Base-by-base conservation (phyloP, 2,329 filamentous ascomycete species). In the Sarocladium brachiariae region DNA sequence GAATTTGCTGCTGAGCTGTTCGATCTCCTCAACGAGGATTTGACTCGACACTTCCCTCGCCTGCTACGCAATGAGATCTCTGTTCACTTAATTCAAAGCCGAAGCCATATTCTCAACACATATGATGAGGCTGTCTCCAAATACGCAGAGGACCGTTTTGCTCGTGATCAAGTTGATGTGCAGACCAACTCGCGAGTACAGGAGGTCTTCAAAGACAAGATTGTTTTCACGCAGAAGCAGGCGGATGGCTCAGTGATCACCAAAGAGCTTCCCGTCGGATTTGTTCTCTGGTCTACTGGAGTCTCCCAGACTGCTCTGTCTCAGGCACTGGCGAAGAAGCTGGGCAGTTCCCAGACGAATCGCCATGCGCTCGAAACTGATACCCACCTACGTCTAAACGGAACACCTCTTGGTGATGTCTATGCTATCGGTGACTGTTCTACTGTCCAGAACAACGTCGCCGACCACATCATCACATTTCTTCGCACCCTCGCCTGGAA, bases 251-350 rank as follows among this genome's bases (percentile, higher is more conserved):
- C 82, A 25, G 68, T 84, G 0, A 60, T 96, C n/a, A 86, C 83
- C 21, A 99, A 99, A 66, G 93, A 99, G 61, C 81, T 99, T 0
- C 92, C 93, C 0, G 91, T 89, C 75, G 93, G 90, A 24, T 96
- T 99, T 72, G 97, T 93, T 60, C 76, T 99, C 13, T 99, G 93
- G 93, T 97, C 93, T 0, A 99, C 93, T 1, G 93, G 93, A 54
- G 92, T 99, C 37, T 76, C 91, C 0, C 93, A 95, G 64, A 87
- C 89, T 4, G 79, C 87, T 23, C 83, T 99, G 57, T 87, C 82
- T 63, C 80, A 89, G 67, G 84, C 73, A 16, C 71, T 99, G 24
- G 84, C 91, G 2, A 72, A 78, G n/a, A 87, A 89, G 59, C 80
- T 99, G 2, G 82, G 81, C 16, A 75, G 85, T 4, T 70, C 72